These are phyloP conservation scores for Friedmanniomyces simplex DNA, from an alignment of 495 filamentous ascomycete genomes.

Conservation along the genomic window DNA sequence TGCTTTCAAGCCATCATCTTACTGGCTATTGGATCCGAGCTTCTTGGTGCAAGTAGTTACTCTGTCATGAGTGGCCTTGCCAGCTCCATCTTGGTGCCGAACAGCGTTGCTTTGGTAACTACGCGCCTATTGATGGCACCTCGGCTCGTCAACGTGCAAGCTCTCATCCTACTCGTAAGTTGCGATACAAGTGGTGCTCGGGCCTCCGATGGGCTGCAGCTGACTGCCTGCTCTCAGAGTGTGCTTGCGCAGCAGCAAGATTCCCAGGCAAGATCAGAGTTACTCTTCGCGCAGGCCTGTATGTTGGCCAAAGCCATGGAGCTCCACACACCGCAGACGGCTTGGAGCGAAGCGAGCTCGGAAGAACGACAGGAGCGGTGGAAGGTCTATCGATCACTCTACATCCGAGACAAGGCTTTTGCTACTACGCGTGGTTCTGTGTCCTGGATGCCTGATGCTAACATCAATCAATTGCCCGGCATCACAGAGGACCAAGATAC, in stretches of 20 bases:
- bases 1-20: background rate
- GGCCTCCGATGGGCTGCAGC: too few species aligned
- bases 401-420: background rate
- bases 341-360: background rate
- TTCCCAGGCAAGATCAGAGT: background rate
- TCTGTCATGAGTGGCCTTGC: background rate
- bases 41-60: background rate
- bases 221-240: too few species aligned
- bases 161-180: background rate
- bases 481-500: too few species aligned
- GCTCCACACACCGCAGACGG: background rate
- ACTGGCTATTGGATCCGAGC: background rate
- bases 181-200: too few species aligned
- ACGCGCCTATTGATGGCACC: background rate
- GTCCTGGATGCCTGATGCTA: too few species aligned
- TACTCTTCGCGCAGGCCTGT: background rate
- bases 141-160: background rate
- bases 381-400: background rate
- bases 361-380: background rate
- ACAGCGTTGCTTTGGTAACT: background rate
- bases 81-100: background rate
- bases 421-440: background rate
- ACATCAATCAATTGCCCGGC: too few species aligned
- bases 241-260: background rate
- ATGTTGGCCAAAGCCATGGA: background rate